These are phyloP conservation scores for Xylariales sp. DNA, from an alignment of 2,329 filamentous ascomycete species.

Conservation along the genomic window DNA sequence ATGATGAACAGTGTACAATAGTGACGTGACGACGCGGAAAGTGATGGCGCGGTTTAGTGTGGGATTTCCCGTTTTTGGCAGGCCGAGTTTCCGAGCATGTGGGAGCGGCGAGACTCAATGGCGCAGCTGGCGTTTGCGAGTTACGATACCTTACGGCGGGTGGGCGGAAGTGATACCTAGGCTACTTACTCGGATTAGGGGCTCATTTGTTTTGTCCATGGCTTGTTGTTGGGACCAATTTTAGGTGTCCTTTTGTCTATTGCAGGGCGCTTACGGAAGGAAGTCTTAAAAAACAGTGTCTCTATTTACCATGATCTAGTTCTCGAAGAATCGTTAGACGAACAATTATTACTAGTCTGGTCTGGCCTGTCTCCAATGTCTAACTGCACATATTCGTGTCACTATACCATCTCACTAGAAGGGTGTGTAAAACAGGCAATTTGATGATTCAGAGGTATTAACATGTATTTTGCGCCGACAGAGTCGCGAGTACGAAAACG, in stretches of 20 bases:
- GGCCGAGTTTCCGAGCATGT: background rate
- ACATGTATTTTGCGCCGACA: background rate
- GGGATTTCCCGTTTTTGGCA: too few species aligned
- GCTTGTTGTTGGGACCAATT: background rate
- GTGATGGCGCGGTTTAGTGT: background rate
- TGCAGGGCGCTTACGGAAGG: background rate
- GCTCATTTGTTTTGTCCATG: constrained; percentile 1
- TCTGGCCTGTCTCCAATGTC: background rate
- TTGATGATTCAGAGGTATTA: background rate
- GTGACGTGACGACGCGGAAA: background rate
- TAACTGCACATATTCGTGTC: background rate
- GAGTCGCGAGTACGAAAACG: background rate
- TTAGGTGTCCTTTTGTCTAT: background rate
- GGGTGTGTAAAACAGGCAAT: background rate
- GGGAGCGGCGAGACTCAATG: constrained; percentile 20
- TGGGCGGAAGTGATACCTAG: background rate
- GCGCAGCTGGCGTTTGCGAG: constrained; percentile 23
- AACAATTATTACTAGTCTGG: background rate
- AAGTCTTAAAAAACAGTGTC: background rate
- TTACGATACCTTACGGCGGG: constrained; percentile 12
- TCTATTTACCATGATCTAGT: background rate
- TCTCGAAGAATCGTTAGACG: background rate
- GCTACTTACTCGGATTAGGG: background rate
- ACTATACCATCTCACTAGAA: too few species aligned
- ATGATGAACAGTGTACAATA: constrained; percentile 28